These are phyloP conservation scores for Pilasporangium apinafurcum DNA, from an alignment of 352 stramenopile genomes.

Conservation along the genomic window DNA sequence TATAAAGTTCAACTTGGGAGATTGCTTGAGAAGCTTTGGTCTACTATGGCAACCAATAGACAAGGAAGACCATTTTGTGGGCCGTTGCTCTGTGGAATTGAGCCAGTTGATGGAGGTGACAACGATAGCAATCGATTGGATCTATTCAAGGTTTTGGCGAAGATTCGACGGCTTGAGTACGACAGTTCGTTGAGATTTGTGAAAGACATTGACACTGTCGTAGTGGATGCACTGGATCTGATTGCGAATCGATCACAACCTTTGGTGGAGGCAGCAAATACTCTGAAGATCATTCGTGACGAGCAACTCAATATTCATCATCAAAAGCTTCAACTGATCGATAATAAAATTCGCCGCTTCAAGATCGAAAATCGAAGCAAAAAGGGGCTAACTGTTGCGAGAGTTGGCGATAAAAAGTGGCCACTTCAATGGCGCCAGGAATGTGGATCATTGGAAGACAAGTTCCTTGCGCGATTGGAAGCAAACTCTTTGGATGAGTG, in stretches of 20 bases:
- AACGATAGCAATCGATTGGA: constrained; percentile 19
- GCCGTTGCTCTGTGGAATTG: constrained; percentile 59
- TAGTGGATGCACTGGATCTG: constrained; percentile 54
- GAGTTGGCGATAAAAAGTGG: too few relatives aligned
- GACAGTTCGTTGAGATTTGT: constrained; percentile 50
- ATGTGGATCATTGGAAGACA: constrained; percentile 63
- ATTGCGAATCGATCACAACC: constrained; percentile 52
- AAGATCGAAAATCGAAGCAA: constrained; percentile 28
- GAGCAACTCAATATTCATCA: constrained; percentile 73
- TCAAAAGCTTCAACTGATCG: constrained; percentile 48
- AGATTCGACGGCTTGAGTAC: constrained; percentile 72
- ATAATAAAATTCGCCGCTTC: constrained; percentile 51
- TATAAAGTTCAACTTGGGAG: constrained; percentile 70
- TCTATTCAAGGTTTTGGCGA: constrained; percentile 69
- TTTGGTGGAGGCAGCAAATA: constrained; percentile 61
- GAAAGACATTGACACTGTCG: constrained; percentile 55
- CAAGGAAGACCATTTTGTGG: constrained; percentile 80
- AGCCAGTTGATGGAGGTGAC: constrained; percentile 16
- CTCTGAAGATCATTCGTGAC: constrained; percentile 65
- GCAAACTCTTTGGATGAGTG: constrained; percentile 66
- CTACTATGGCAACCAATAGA: constrained; percentile 77
- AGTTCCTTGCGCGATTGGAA: constrained; percentile 52
- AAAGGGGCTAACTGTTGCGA: constrained; percentile 17
- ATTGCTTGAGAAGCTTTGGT: constrained; percentile 79
- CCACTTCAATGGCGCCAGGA: constrained; percentile 73